Evolutionary conservation across 139 green algal species (phyloP), one percentile per base, ranked within the genome.

Genomic region (Coelastrella sp.): DNA sequence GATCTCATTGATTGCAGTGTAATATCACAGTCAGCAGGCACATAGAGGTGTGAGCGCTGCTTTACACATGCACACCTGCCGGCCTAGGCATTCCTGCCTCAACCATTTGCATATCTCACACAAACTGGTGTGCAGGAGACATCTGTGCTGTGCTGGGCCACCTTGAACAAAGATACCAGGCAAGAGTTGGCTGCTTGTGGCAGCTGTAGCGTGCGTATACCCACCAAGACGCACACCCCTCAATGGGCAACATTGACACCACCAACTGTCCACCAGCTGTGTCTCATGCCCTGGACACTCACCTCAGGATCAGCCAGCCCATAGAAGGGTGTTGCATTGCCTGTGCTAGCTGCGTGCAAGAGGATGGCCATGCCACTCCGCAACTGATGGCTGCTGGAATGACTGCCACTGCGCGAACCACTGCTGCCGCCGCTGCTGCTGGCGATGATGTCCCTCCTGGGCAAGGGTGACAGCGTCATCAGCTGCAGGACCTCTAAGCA

Each of bases 401-500:
- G 57, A 27, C 56, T n/a, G 7, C 82, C 78, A 17, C 60, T 83
- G n/a, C 68, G 15, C 3, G n/a, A 56, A 14, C 58, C 35, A 61
- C 72, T 63, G 61, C 57, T 91, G 49, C 9, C 63, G 83, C 84
- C 15, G 60, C 9, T 74, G 83, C 84, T 22, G 81, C 81, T 20
- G 35, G 19, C 85, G 6, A 91, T 60, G 10, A 95, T 87, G 15
- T 87, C 84, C 15, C 72, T 89, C 76, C 68, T 49, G n/a, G 90
- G 89, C 56, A 76, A 63, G 11, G 94, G 96, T 19, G 91, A 79
- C 80, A 97, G 88, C 14, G 94, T 95, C 19, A 92, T 88, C n/a
- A 97, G 24, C 60, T 93, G 79, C 82, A 98, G 78, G 15, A 94
- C 91, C 25, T 95, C 91, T 14, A 97, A 90, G 6, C 90, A 90